These are phyloP conservation scores for Kitagawia praeruptora DNA, from an alignment of 129 eudicot species.

Conservation along the genomic window DNA sequence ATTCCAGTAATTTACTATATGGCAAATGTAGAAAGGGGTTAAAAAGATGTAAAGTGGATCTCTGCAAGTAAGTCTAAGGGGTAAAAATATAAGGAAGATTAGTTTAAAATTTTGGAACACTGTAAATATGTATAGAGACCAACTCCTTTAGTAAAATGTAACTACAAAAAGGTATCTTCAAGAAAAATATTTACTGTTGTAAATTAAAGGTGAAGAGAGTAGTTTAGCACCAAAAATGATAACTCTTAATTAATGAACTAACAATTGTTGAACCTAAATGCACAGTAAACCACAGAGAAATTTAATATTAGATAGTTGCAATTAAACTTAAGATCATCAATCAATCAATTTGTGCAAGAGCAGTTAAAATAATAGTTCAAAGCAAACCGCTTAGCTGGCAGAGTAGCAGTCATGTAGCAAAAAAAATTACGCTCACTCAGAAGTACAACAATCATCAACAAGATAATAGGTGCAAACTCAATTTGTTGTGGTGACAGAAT, in stretches of 20 bases:
- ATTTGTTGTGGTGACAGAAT: too few species aligned
- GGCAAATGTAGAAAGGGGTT: neutral
- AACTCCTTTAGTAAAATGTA: neutral
- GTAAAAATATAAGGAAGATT: neutral
- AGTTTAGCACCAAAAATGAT: neutral
- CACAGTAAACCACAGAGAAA: neutral
- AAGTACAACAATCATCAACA: neutral
- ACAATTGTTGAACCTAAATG: neutral
- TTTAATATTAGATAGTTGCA: neutral
- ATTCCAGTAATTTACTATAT: neutral
- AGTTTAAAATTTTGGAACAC: neutral
- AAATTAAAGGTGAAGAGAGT: neutral
- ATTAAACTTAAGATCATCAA: neutral
- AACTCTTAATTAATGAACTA: neutral
- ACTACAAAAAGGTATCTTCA: neutral
- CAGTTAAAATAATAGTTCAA: too few species aligned
- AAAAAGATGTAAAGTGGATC: neutral
- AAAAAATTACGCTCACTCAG: neutral
- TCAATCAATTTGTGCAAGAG: neutral
- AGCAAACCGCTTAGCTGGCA: too few species aligned
- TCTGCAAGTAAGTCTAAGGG: neutral
- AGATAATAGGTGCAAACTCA: neutral
- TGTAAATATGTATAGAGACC: neutral
- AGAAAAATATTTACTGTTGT: neutral
- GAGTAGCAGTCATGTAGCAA: too few species aligned